Evolutionary conservation across 2,329 filamentous ascomycete species (phyloP), one percentile per base, ranked within the genome.

Genomic region (Colletotrichum brevisporum): DNA sequence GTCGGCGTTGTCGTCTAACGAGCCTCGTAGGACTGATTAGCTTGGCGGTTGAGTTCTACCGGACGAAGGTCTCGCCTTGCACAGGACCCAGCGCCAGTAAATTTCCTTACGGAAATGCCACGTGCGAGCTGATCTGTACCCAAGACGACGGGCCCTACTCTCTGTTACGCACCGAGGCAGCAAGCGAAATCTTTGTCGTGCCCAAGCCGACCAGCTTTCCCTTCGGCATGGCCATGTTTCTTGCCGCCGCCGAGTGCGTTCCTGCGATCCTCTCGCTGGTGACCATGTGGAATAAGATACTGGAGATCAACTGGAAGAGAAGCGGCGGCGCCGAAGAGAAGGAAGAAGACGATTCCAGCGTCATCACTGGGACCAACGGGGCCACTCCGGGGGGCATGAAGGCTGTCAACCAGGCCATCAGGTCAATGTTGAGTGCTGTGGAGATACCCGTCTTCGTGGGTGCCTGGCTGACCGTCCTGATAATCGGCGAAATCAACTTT

Each of bases 401-500:
- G 55, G 78, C 82, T 4, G 77, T 91, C 45, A 90, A 91, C 53
- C 81, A 83, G 6, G 83, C 84, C 69, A 85, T 91, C 59, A 81
- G 83, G 1, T 80, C 80, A 10, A 87, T 89, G 31, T 79, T 90
- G 13, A 84, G 80, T 15, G 87, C 85, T 41, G 82, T 90, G 1
- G 88, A 90, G 63, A 81, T 90, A 4, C 88, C 88, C 0, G 72
- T 92, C 0, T 91, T 91, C 63, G 84, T 83, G 1, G 86, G 83
- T 6, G 88, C 87, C 1, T 86, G 91, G 0, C 66, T 91, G 1
- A 84, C 87, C 1, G 87, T 92, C 5, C 78, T 92, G 4, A 80
- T 90, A 4, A 77, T 89, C 0, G 90, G 90, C 0, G 90, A 92
- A 76, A 81, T 82, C 39, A 92, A 92, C 72, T 89, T 92, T 71